A percentile compares a stretch with the other conserved stretches of the same genome.
Conservation (phyloP, 2,329 filamentous ascomycete species). For the Fusarium subglutinans region DNA sequence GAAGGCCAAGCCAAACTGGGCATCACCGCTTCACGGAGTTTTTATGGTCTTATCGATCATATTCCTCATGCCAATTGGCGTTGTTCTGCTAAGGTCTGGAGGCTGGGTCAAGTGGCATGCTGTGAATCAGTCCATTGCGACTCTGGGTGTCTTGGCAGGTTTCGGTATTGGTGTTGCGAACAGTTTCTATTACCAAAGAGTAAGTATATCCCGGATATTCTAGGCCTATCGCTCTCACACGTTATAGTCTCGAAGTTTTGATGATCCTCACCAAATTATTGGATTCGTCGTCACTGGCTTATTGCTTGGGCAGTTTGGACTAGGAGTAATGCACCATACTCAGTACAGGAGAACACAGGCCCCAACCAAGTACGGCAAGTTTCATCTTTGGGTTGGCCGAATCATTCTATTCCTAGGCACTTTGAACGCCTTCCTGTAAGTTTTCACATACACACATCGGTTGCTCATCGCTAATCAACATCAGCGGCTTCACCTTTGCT, state of each 20-base stretch:
- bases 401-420: slow-evolving; percentile 62
- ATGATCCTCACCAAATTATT: slow-evolving; percentile 65
- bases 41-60: slow-evolving; percentile 67
- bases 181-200: slow-evolving; percentile 64
- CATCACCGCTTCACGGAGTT: slow-evolving; percentile 55
- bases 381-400: slow-evolving; percentile 68
- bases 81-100: slow-evolving; percentile 62
- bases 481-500: slow-evolving; percentile 67
- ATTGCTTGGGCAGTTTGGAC: slow-evolving; percentile 61
- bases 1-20: slow-evolving; percentile 49
- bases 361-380: slow-evolving; percentile 59
- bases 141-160: slow-evolving; percentile 59
- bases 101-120: slow-evolving; percentile 65
- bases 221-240: slow-evolving; percentile 8
- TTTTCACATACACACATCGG: background rate
- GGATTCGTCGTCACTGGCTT: slow-evolving; percentile 64
- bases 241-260: slow-evolving; percentile 60
- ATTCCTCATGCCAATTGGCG: slow-evolving; percentile 64
- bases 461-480: background rate
- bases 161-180: slow-evolving; percentile 62
- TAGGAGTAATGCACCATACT: slow-evolving; percentile 66
- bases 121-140: slow-evolving; percentile 60
- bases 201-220: slow-evolving; percentile 45
- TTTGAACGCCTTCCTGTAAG: slow-evolving; percentile 66
- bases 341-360: slow-evolving; percentile 60